A percentile compares a stretch with the other conserved stretches of the same genome.
These are phyloP conservation scores for Yamadazyma philogaea DNA, from an alignment of 805 yeast species.

Conservation along the genomic window DNA sequence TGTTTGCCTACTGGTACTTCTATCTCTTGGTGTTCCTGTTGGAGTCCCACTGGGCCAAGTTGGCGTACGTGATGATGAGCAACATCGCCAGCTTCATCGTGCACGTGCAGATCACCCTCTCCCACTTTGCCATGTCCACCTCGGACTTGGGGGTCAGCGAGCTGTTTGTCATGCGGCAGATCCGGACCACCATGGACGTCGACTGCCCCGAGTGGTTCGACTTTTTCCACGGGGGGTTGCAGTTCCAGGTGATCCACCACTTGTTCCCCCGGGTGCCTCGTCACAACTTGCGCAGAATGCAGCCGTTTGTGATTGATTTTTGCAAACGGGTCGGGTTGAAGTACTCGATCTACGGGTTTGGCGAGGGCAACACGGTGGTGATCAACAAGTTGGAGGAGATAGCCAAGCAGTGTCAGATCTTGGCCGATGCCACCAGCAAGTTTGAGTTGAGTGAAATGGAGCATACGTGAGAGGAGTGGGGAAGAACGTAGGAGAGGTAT, in stretches of 20 bases:
- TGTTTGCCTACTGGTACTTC: constrained; percentile 81
- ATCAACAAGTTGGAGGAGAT: constrained; percentile 67
- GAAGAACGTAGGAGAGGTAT: too few relatives aligned
- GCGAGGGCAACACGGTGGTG: constrained; percentile 70
- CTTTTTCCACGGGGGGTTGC: constrained; percentile 87
- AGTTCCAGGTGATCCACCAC: constrained; percentile 89
- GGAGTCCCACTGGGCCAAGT: constrained; percentile 51
- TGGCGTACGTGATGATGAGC: constrained; percentile 63
- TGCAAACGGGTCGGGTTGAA: constrained; percentile 74
- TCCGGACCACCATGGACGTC: constrained; percentile 92
- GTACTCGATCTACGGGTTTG: constrained; percentile 83
- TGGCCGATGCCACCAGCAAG: constrained; percentile 68
- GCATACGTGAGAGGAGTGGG: neutral
- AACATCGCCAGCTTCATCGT: constrained; percentile 84
- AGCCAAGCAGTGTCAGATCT: constrained; percentile 73
- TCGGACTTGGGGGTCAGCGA: constrained; percentile 80
- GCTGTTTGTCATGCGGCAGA: constrained; percentile 72
- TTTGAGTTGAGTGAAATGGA: constrained; percentile 51
- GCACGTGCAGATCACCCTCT: constrained; percentile 88
- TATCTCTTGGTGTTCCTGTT: constrained; percentile 57
- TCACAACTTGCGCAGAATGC: constrained; percentile 77
- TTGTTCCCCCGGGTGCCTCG: constrained; percentile 86
- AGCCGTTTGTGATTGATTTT: constrained; percentile 67
- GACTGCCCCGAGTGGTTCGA: constrained; percentile 93
- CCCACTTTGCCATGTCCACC: constrained; percentile 93